Evolutionary conservation across 2,329 filamentous ascomycete genomes (phyloP).

Genomic region (Clonostachys rhizophaga): DNA sequence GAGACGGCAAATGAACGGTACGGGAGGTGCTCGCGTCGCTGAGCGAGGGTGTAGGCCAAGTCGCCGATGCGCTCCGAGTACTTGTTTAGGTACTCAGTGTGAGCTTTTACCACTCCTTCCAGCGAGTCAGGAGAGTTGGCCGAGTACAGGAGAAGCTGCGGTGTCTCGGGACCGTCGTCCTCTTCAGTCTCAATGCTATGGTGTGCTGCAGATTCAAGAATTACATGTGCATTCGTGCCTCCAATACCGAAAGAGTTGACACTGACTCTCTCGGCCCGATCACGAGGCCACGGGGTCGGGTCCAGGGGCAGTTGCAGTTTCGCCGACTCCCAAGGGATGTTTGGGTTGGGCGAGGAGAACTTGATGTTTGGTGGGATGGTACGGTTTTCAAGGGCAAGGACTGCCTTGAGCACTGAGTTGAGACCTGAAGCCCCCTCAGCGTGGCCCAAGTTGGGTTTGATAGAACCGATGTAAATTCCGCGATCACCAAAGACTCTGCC

Average conservation of each 20-base stretch:
- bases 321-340: constrained; percentile 9
- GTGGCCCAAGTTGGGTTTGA: constrained; percentile 33
- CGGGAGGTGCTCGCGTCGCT: constrained; percentile 6
- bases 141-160: constrained; percentile 9
- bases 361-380: constrained; percentile 17
- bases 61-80: constrained; percentile 2
- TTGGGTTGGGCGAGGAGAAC: constrained; percentile 14
- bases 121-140: constrained; percentile 9
- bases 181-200: neutral
- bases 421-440: constrained; percentile 24
- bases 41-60: constrained; percentile 12
- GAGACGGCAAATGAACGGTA: constrained; percentile 8
- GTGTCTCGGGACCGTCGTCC: neutral
- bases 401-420: constrained; percentile 18
- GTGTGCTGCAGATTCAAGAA: constrained; percentile 11
- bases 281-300: constrained; percentile 13
- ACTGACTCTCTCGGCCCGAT: constrained; percentile 14
- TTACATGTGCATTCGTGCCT: constrained; percentile 27
- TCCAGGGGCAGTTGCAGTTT: constrained; percentile 15
- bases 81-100: neutral
- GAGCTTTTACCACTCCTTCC: neutral
- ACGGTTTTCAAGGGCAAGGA: constrained; percentile 17
- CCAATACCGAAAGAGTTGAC: constrained; percentile 34
- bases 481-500: constrained; percentile 15
- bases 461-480: constrained; percentile 17